Evolutionary conservation across 495 filamentous ascomycete species (phyloP).

Genomic region (Trichocladium uniseriatum): DNA sequence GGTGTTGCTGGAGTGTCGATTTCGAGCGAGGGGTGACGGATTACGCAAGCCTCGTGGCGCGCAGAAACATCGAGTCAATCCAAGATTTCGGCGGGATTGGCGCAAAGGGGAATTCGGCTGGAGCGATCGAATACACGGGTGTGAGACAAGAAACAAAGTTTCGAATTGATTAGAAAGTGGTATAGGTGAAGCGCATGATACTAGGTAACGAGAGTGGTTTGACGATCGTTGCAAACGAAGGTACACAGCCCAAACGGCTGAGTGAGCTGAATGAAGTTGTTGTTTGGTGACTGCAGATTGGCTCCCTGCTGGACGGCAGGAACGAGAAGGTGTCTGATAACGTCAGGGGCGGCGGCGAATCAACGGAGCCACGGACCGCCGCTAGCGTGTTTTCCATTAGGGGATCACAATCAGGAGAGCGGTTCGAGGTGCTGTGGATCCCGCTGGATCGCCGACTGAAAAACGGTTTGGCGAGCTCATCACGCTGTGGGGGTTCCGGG

Average conservation of each 20-base stretch:
- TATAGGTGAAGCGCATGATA: conserved; percentile 7
- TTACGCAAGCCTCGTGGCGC: not conserved
- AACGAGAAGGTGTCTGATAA: conserved; percentile 6
- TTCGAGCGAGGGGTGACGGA: not conserved
- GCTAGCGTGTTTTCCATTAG: conserved; percentile 4
- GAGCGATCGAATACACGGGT: not conserved
- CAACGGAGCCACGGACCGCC: not conserved
- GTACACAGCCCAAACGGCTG: conserved; percentile 23
- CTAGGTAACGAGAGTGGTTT: conserved; percentile 22
- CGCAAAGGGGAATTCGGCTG: not conserved
- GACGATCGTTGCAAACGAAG: conserved; percentile 19
- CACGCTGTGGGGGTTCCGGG: not conserved
- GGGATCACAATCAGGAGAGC: not conserved
- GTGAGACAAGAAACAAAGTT: conserved; percentile 1
- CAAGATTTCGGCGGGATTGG: not conserved
- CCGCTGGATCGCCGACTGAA: conserved; percentile 1
- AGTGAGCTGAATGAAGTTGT: conserved; percentile 13
- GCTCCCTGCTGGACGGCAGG: not conserved
- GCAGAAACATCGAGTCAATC: not conserved
- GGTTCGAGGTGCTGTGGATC: not conserved
- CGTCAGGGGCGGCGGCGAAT: conserved; percentile 13
- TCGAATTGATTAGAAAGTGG: conserved; percentile 10
- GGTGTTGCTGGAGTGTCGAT: not conserved
- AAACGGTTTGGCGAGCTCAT: not conserved
- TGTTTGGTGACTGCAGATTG: conserved; percentile 1